A percentile compares a stretch with the other conserved stretches of the same genome.
phyloP scores from a whole-genome alignment of 2,329 filamentous ascomycete genomes.

The Aspergillus sp. region DNA sequence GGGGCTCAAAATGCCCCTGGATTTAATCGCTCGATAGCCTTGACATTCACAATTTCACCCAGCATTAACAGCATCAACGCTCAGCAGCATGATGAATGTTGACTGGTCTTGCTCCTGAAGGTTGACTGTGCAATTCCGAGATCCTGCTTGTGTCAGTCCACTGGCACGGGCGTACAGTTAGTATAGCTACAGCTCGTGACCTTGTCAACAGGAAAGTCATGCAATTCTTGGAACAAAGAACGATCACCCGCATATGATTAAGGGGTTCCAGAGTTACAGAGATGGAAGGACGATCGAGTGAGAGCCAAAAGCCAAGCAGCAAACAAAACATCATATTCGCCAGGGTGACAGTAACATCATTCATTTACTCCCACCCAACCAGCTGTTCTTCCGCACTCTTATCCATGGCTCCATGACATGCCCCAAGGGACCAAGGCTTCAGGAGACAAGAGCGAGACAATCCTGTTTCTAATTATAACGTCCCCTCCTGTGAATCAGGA shows the following conservation, averaged over 20 bases:
- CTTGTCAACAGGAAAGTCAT: background rate
- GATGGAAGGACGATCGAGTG: background rate
- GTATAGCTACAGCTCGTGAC: conserved; percentile 5
- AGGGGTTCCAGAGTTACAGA: background rate
- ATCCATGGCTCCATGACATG: background rate
- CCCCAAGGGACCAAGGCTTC: background rate
- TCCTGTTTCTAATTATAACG: conserved; percentile 19
- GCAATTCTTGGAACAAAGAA: conserved; percentile 3
- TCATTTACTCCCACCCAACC: background rate
- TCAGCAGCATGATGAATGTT: background rate
- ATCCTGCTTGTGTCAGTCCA: background rate
- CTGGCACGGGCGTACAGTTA: background rate
- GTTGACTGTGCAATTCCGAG: background rate
- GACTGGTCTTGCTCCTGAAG: background rate
- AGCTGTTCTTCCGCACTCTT: background rate
- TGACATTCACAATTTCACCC: background rate
- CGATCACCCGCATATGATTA: conserved; percentile 2
- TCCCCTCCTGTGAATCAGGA: conserved; percentile 17
- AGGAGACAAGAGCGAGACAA: background rate
- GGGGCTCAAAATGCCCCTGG: conserved; percentile 12
- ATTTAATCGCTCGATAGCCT: background rate
- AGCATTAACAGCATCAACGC: background rate
- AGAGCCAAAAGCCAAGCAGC: background rate
- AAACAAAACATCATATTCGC: background rate
- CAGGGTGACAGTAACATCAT: background rate